A percentile compares a stretch with the other conserved stretches of the same genome.
phyloP scores from a whole-genome alignment of 1,139 yeast species.

The Geotrichum phurueaensis region DNA sequence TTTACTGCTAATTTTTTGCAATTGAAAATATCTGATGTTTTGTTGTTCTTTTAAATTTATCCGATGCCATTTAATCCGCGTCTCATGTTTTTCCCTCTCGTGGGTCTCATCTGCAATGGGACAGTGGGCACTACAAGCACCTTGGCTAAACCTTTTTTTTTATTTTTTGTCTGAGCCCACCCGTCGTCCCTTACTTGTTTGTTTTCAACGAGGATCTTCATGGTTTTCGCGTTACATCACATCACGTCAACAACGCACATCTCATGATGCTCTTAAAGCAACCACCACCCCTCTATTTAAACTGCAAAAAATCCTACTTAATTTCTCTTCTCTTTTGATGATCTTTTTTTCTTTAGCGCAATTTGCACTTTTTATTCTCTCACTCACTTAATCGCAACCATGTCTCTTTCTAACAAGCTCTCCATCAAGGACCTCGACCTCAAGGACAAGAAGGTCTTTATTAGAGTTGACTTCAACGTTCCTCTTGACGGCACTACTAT shows the following conservation, averaged over 20 bases:
- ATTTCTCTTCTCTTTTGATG: background rate
- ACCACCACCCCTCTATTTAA: background rate
- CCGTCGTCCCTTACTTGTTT: background rate
- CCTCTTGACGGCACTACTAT: conserved; percentile 92
- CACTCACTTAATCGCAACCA: conserved; percentile 27
- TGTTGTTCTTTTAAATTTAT: background rate
- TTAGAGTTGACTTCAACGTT: conserved; percentile 94
- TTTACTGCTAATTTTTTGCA: background rate
- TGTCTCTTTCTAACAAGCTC: conserved; percentile 89
- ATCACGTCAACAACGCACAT: background rate
- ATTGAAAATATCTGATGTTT: background rate
- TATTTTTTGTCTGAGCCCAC: background rate
- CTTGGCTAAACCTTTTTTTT: background rate
- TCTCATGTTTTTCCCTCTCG: background rate
- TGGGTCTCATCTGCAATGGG: background rate
- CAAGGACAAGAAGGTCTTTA: conserved; percentile 85
- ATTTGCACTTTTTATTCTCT: background rate
- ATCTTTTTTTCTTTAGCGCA: background rate
- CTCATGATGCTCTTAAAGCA: background rate
- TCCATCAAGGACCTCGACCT: conserved; percentile 85
- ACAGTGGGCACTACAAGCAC: background rate
- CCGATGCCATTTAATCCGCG: background rate
- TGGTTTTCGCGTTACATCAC: background rate
- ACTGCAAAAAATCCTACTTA: background rate
- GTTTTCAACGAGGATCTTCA: background rate